Conservation (phyloP, 176 grass and related monocot genomes). For the Phragmites australis region DNA sequence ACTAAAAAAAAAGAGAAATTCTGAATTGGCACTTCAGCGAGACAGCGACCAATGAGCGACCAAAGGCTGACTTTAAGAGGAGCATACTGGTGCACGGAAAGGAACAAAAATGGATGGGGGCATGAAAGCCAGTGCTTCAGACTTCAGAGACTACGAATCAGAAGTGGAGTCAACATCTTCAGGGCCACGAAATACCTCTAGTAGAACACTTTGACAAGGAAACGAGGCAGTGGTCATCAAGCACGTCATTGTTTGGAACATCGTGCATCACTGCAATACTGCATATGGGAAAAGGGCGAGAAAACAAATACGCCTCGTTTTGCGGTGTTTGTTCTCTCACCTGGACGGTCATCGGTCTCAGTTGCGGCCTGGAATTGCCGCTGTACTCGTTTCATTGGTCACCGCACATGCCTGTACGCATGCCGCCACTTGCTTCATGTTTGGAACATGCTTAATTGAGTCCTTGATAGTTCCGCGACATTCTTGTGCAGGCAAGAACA, state of each 20-base stretch:
- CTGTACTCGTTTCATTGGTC: neutral
- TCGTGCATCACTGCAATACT: too few relatives aligned
- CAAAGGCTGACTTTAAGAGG: neutral
- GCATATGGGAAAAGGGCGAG: too few relatives aligned
- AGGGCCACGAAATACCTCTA: neutral
- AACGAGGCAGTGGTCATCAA: neutral
- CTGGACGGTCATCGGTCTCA: neutral
- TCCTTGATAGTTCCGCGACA: neutral
- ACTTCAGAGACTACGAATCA: neutral
- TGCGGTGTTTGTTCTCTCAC: too few relatives aligned
- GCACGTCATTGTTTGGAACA: too few relatives aligned
- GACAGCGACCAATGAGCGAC: neutral
- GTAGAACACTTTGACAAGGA: constrained; percentile 12
- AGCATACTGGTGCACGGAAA: too few relatives aligned
- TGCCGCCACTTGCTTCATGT: constrained; percentile 19
- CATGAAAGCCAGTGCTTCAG: neutral
- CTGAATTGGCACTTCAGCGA: neutral
- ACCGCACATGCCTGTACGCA: neutral
- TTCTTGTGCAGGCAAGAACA: neutral
- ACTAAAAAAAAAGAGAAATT: neutral
- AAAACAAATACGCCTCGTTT: too few relatives aligned
- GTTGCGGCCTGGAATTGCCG: neutral
- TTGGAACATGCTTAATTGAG: constrained; percentile 37
- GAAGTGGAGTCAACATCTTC: neutral
- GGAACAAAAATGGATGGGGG: neutral